These are phyloP conservation scores for Fusarium fracticaudum DNA, from an alignment of 2,329 filamentous ascomycete genomes.

Conservation along the genomic window DNA sequence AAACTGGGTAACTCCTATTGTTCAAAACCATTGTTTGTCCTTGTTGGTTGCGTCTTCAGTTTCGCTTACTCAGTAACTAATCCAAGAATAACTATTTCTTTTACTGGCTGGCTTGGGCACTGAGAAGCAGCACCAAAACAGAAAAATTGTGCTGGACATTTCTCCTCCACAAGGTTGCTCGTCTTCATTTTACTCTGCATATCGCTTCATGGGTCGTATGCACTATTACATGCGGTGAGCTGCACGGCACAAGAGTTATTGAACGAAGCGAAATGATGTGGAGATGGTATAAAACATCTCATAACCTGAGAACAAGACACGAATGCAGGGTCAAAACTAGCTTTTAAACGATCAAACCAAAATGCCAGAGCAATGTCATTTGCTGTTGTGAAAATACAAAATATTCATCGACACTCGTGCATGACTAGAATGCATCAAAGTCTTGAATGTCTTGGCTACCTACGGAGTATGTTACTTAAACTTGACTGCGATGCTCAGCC, in stretches of 20 bases:
- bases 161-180: constrained; percentile 6
- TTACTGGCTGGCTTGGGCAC: not conserved
- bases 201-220: constrained; percentile 30
- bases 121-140: not conserved
- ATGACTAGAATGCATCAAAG: constrained; percentile 17
- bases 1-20: constrained; percentile 12
- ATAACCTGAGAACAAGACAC: constrained; percentile 15
- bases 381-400: constrained; percentile 15
- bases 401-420: constrained; percentile 30
- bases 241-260: constrained; percentile 26
- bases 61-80: constrained; percentile 1
- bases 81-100: constrained; percentile 7
- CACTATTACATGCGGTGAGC: constrained; percentile 33
- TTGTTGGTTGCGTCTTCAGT: not conserved
- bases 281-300: constrained; percentile 22
- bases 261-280: constrained; percentile 38
- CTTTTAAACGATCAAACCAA: not conserved
- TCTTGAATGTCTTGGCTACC: not conserved
- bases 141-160: constrained; percentile 14
- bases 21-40: constrained; percentile 23
- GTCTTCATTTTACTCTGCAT: constrained; percentile 41
- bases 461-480: too few species aligned
- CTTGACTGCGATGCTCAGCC: constrained; percentile 3
- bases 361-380: not conserved
- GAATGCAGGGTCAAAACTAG: constrained; percentile 1